Conservation (phyloP, 148 eudicot species). For the Silene uniflora region DNA sequence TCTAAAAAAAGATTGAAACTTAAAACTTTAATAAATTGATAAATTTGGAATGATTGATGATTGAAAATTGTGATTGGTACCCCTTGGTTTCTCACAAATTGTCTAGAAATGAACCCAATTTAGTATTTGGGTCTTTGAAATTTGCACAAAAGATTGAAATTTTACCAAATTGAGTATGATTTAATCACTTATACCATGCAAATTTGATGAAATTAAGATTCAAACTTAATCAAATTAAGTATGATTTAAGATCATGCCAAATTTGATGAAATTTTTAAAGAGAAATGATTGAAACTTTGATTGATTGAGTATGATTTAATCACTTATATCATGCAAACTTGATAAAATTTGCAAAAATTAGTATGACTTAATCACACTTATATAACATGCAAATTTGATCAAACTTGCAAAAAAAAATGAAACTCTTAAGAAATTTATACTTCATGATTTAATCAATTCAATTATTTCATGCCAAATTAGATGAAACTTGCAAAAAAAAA, state of each 20-base stretch:
- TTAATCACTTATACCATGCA: neutral
- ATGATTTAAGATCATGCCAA: no score
- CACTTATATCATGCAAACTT: neutral
- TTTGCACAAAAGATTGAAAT: conserved; percentile 23
- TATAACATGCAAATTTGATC: no score
- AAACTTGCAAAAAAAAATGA: no score
- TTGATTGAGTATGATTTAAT: conserved; percentile 6
- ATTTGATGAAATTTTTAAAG: conserved; percentile 5
- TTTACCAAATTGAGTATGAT: conserved; percentile 15
- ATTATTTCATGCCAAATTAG: neutral
- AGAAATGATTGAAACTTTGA: conserved; percentile 22
- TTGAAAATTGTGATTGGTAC: no score
- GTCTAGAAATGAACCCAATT: neutral
- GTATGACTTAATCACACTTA: conserved; percentile 1
- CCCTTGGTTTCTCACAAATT: neutral
- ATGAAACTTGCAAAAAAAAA: no score
- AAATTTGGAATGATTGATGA: neutral
- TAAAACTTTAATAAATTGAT: no score
- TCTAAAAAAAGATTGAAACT: neutral
- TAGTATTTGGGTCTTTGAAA: neutral
- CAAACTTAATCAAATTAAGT: no score
- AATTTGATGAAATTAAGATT: no score
- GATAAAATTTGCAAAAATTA: conserved; percentile 8
- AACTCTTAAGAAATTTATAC: no score
- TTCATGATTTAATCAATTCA: neutral